Base-by-base conservation (phyloP, 1,139 yeast species). In the Suhomyces guaymorum region DNA sequence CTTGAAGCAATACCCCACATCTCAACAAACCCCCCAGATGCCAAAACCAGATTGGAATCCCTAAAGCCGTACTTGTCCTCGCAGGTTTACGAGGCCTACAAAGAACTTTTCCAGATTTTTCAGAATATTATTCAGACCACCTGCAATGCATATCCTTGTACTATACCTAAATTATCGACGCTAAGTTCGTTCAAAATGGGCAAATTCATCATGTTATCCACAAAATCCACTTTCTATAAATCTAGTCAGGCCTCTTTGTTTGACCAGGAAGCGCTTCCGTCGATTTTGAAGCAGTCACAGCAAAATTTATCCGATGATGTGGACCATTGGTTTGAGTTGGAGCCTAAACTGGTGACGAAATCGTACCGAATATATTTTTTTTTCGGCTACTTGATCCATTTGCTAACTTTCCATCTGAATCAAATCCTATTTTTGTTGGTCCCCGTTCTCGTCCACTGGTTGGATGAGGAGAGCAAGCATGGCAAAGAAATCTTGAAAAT, bases 371-470 rank as follows among this genome's bases (percentile, higher is more conserved):
- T 39, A 12, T 58, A 57, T 18, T 37, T 66, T 5, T 39, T 66
- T 11, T 32, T 59, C 4, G 73, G 73, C 1, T 69, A 69, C 43
- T 41, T 68, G 9, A 33, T 64, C 4, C 69, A 65, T 33, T 41
- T 68, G 15, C 37, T 67, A 5, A 56, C 59, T 6, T 50, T 67
- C 39, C 59, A 67, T 38, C 69, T 65, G 66, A 51, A 52, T 12
- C 52, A 44, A 37, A 41, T 55, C 9, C 45, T 66, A 21, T 66
- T 53, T 39, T 35, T 59, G 26, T 47, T 69, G 25, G 45, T 66
- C 1, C 74, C 74, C 0, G 56, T 57, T 0, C 38, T 67, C 8
- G 44, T 65, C 1, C 72, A 66, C 32, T 67, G 73, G 73, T 49
- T 66, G 8, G 44, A 51, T 24, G 72, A 66, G 32, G 53, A 57